Evolutionary conservation across 2,329 filamentous ascomycete species (phyloP).

Genomic region (Colletotrichum aenigma): DNA sequence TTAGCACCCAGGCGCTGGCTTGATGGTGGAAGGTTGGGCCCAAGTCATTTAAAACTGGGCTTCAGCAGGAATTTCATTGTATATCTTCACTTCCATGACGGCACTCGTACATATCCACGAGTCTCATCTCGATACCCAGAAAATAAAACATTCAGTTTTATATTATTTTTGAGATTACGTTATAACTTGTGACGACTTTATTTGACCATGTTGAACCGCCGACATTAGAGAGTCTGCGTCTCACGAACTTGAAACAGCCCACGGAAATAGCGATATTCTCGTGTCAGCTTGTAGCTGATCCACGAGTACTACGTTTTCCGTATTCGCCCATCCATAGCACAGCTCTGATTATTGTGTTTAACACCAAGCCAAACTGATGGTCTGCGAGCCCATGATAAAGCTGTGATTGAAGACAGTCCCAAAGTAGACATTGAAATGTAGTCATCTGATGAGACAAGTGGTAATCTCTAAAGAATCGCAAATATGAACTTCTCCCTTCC

Average conservation of each 20-base stretch:
- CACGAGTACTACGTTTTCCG: too few relatives aligned
- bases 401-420: fast-evolving
- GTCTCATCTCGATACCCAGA: background rate
- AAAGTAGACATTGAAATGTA: fast-evolving
- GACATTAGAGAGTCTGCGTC: too few relatives aligned
- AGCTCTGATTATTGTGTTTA: too few relatives aligned
- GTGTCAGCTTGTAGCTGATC: too few relatives aligned
- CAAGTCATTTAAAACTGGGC: background rate
- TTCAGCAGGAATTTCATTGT: background rate
- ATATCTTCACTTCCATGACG: background rate
- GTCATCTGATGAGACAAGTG: fast-evolving
- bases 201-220: too few relatives aligned
- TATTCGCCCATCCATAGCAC: too few relatives aligned
- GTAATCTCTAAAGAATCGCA: too few relatives aligned
- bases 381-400: fast-evolving
- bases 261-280: too few relatives aligned
- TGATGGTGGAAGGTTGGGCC: fast-evolving
- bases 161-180: too few relatives aligned
- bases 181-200: too few relatives aligned
- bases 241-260: too few relatives aligned
- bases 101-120: fast-evolving
- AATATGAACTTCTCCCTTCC: fast-evolving
- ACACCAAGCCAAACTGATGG: too few relatives aligned
- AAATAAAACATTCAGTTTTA: background rate
- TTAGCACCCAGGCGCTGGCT: fast-evolving